Evolutionary conservation across 345 rosid species (phyloP).

Genomic region (Alliaria petiolata): DNA sequence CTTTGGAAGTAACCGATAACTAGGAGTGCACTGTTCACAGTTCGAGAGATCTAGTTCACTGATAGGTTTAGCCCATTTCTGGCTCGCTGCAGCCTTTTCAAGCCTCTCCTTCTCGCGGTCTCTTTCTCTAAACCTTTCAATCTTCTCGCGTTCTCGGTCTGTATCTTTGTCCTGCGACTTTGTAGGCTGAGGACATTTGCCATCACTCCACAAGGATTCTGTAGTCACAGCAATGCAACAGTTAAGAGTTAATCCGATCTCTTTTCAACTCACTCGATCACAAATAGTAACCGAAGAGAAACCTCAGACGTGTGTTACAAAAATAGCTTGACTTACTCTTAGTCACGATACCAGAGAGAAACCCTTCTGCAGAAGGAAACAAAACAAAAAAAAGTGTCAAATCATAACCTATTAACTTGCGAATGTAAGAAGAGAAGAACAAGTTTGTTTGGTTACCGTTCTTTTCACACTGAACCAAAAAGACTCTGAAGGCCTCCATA

Average conservation of each 20-base stretch:
- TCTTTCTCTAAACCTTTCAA: conserved; percentile 62
- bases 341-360: conserved; percentile 77
- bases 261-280: background rate
- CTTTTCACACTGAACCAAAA: conserved; percentile 84
- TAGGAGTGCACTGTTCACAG: conserved; percentile 96
- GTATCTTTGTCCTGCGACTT: conserved; percentile 72
- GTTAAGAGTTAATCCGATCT: background rate
- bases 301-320: background rate
- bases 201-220: conserved; percentile 65
- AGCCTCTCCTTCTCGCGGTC: conserved; percentile 81
- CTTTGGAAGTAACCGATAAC: conserved; percentile 93
- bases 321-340: conserved; percentile 59
- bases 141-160: conserved; percentile 60
- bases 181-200: conserved; percentile 56
- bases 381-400: conserved; percentile 1
- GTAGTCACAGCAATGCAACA: conserved; percentile 27
- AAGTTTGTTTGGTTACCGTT: conserved; percentile 46
- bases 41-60: conserved; percentile 93
- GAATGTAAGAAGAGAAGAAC: conserved; percentile 9
- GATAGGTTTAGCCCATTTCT: conserved; percentile 76
- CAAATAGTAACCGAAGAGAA: background rate
- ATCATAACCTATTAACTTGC: background rate
- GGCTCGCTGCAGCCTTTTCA: conserved; percentile 74
- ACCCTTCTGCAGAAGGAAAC: conserved; percentile 60
- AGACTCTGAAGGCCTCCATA: conserved; percentile 77